phyloP scores from a whole-genome alignment of 2,329 filamentous ascomycete genomes.

The Metarhizium rileyi region DNA sequence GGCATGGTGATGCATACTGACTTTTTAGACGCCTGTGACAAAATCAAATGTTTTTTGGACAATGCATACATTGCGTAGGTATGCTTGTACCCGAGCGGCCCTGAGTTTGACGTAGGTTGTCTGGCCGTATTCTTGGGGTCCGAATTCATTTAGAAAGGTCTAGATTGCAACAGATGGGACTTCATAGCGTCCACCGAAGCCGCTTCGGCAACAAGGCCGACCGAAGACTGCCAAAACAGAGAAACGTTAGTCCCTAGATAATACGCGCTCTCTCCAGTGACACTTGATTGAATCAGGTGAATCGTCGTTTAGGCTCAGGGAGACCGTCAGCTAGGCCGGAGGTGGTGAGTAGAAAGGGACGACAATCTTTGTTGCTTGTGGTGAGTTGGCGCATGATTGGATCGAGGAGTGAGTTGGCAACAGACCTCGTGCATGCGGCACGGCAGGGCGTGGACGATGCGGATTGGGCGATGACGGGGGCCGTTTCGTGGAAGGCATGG shows the following conservation, averaged over 20 bases:
- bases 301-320: not conserved
- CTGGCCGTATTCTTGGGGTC: too few species aligned
- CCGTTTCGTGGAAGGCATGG: constrained; percentile 12
- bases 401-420: constrained; percentile 15
- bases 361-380: not conserved
- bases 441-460: constrained; percentile 18
- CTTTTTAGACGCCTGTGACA: too few species aligned
- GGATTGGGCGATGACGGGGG: constrained; percentile 14
- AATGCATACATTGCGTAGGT: too few species aligned
- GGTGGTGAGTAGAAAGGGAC: not conserved
- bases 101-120: too few species aligned
- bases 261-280: not conserved
- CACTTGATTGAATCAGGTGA: not conserved
- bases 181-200: too few species aligned
- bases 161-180: too few species aligned
- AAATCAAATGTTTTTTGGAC: too few species aligned
- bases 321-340: not conserved
- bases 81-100: too few species aligned
- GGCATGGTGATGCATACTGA: too few species aligned
- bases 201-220: too few species aligned
- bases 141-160: too few species aligned
- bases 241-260: not conserved
- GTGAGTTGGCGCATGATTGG: constrained; percentile 19
- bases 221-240: not conserved
- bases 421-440: constrained; percentile 13